Evolutionary conservation across 257 asterid genomes (phyloP).

Genomic region (Solanum chilense): DNA sequence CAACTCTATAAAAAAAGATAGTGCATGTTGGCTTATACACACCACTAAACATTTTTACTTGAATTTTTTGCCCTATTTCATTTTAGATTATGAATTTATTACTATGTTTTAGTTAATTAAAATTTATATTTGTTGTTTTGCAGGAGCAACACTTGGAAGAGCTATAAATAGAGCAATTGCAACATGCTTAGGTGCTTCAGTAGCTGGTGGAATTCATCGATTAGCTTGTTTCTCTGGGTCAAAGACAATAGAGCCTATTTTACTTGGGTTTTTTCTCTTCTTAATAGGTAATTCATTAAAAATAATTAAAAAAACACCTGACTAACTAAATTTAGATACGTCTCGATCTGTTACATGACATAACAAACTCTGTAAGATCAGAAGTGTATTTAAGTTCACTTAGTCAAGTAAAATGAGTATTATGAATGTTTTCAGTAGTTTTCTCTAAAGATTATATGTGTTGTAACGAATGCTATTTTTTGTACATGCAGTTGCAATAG

Average conservation of each 20-base stretch:
- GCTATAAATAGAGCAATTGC: constrained; percentile 62
- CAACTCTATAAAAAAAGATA: too few relatives aligned
- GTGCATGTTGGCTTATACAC: background rate
- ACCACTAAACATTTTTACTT: too few relatives aligned
- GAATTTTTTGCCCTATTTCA: background rate
- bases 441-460: background rate
- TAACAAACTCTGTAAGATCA: too few relatives aligned
- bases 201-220: constrained; percentile 58
- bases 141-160: constrained; percentile 85
- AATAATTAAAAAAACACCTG: too few relatives aligned
- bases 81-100: too few relatives aligned
- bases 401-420: too few relatives aligned
- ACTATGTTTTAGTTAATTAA: too few relatives aligned
- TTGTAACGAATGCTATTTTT: background rate
- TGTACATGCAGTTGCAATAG: constrained; percentile 31
- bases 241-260: constrained; percentile 39
- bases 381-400: background rate
- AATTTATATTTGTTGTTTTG: background rate
- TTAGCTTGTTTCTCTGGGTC: constrained; percentile 42
- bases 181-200: constrained; percentile 45
- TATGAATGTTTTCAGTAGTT: too few relatives aligned
- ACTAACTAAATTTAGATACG: too few relatives aligned
- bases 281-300: too few relatives aligned
- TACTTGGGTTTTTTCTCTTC: constrained; percentile 40
- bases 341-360: too few relatives aligned